Base-by-base conservation (phyloP, 768 basidiomycete genomes). In the Cyclocybe aegerita region DNA sequence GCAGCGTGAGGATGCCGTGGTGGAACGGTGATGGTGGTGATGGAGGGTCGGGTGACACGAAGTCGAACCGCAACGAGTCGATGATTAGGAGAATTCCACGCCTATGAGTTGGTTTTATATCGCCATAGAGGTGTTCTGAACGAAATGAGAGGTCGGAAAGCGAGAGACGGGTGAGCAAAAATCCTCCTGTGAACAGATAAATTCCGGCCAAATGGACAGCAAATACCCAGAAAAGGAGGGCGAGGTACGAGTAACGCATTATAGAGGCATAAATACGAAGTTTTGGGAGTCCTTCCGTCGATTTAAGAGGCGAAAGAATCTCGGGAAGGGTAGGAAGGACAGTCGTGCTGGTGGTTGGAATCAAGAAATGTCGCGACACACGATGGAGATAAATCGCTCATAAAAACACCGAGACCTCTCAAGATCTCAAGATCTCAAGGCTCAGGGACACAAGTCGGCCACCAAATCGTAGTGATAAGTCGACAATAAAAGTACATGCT, bases 61-160 rank as follows among this genome's bases (percentile, higher is more conserved):
- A 98, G 70, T 99, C 96, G 61, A 93, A 95, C 2, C 97, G 88
- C 16, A 99, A 76, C 0, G 96, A 80, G 67, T 98, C 97, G 57
- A 99, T 90, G 47, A 98, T 80, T 55, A 99, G 76, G 36, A 97
- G 52, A 23, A 98, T 77, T 5, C 90, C 89, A 56, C 89, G 84
- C 54, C 79, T 78, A 73, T 95, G 90, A 0, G 88, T 90, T 0
- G 84, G 77, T 15, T 67, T 61, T 7, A 85, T 70, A 7, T 76
- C 78, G 63, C 81, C 82, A 4, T 65, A 52, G 11, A 23, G 23
- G 23, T 65, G 51, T 39, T 64, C 62, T 0, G 62, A 50, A 49
- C 82, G 80, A 5, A 69, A 54, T 10, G 80, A 77, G 49, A 75
- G 66, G 42, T 87, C 70, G 0, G 85, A 72, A 4, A 94, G 78